Base-by-base conservation (phyloP, 306 rosid genomes). In the Albizia julibrissin region DNA sequence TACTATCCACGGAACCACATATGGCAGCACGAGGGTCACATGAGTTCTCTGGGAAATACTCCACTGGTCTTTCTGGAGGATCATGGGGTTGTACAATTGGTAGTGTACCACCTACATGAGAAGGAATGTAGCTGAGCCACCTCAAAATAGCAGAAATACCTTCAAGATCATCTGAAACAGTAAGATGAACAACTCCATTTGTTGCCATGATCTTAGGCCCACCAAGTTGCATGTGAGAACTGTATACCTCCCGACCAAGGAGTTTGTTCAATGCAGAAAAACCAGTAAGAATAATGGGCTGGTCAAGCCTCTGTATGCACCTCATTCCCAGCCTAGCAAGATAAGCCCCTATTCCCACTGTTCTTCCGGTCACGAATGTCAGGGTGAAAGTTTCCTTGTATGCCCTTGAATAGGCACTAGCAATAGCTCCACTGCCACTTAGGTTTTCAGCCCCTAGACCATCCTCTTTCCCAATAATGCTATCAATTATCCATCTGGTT, bases 131-230 rank as follows among this genome's bases (percentile, higher is more conserved):
- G 85, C 99, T 93, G 37, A 96, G 94, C 99, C 99, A 96, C 89
- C 94, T 93, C 83, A 96, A 85, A 84, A 96, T 96, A 79, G 99
- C 89, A 80, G 96, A 93, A 89, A 93, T 84, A 73, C 98, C 99
- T 90, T 93, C 98, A 77, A 96, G 99, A 86, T 96, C 99, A 70
- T 96, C 97, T 1, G 92, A 89, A 76, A 96, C 99, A 10, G 99
- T 96, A 72, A 96, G 94, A 91, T 96, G 99, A 84, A 96, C 99
- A 33, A 96, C 99, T 84, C 99, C 99, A 86, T 96, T 96, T 4
- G 99, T 96, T 78, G 97, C 98, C 99, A 96, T 96, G 79, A 96
- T 94, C 86, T 96, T 96, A 18, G 99, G 99, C 83, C 99, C 99
- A 77, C 99, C 99, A 44, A 96, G 97, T 86, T 96, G 99, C 99